Evolutionary conservation across 768 basidiomycete species (phyloP), one percentile per base, ranked within the genome.

Genomic region (Naematelia encephala): DNA sequence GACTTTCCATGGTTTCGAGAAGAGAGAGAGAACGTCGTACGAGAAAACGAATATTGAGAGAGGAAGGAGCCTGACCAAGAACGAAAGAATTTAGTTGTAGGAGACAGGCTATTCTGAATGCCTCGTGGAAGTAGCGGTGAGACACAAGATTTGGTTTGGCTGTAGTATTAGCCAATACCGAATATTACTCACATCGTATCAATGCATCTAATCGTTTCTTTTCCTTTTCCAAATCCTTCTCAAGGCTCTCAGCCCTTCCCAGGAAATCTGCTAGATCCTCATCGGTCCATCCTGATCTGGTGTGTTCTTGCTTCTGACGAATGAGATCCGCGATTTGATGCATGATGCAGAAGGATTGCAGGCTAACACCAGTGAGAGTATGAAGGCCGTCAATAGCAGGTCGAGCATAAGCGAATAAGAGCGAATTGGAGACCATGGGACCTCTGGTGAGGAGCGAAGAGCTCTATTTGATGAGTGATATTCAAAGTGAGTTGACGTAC

Each of bases 121-220:
- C 69, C 27, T 73, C 69, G 60, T 71, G 72, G 3, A 71, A 54
- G 45, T 68, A 68, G n/a, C 67, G 71, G 53, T 69, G 69, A 22
- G 52, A 60, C 14, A 61, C 43, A 13, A 72, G 53, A 19, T 64
- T 56, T 27, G 70, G 67, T 43, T 64, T 57, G 42, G 56, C 70
- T 21, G 46, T 26, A 3, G 67, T n/a, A n/a, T n/a, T n/a, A n/a
- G n/a, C n/a, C n/a, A n/a, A n/a, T n/a, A n/a, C n/a, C n/a, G n/a
- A n/a, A n/a, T n/a, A n/a, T n/a, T n/a, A n/a, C n/a, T n/a, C n/a
- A n/a, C n/a, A n/a, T n/a, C n/a, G n/a, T n/a, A n/a, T 59, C 8
- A 65, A 23, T 16, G 48, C 57, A 22, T 70, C 66, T 42, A 68
- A 54, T 19, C 60, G 52, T 11, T 47, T 54, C 54, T 64, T 66